Evolutionary conservation across 257 asterid genomes (phyloP), one percentile per base, ranked within the genome.

Genomic region (Nemophila menziesii): DNA sequence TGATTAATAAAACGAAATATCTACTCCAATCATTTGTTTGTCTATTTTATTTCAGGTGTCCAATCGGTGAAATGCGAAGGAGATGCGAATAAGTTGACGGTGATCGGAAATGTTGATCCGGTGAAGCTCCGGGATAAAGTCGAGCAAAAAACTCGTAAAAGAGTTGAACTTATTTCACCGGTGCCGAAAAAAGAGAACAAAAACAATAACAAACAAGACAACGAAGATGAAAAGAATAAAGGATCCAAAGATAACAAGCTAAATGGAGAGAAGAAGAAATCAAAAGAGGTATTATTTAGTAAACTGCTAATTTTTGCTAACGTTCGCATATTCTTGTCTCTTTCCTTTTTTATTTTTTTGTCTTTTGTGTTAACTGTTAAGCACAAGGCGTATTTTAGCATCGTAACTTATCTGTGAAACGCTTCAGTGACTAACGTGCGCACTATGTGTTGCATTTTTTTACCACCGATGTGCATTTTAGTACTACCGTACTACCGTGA

Each of bases 81-180:
- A 4, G 79, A 60, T 34, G 64, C 67, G 1, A 69, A 64, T 49
- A 82, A 62, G 71, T 57, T 82, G 20, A 70, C 75, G 21, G 86
- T 77, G 55, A 62, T 62, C 7, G 93, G 94, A 3, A 71, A 71
- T 45, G 71, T 77, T 2, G 80, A 82, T 57, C 80, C 93, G 59
- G 53, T 23, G 57, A 72, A 74, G 64, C 81, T 86, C 51, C 60
- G 78, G 38, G 84, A 66, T 12, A 61, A 50, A 17, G 45, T 77
- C 48, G 93, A 79, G 72, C 42, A 68, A 41, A 82, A 74, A 37
- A 63, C 76, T 0, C 82, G 66, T 60, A 72, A 56, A 29, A 71
- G 54, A 11, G 71, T 86, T 5, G 83, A 78, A 16, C 61, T 86
- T 12, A 44, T 86, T 44, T 69, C 92, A 17, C 86, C 92, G n/a